Conservation (phyloP, 108 stramenopile genomes). For the Stephanodiscus triporus region DNA sequence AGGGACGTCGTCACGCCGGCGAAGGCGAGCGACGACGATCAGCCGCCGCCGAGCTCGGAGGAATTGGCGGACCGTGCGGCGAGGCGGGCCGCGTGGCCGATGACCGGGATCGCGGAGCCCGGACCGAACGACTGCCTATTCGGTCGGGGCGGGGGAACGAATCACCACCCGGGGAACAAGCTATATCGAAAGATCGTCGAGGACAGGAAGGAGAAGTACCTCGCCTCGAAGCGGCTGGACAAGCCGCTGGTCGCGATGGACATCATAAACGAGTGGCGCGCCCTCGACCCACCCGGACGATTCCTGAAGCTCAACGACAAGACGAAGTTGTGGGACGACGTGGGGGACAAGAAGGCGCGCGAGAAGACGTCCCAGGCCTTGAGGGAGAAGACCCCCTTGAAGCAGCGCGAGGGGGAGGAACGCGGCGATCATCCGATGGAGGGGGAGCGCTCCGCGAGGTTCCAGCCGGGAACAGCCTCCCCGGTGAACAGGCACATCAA, state of each 20-base stretch:
- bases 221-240: constrained; percentile 78
- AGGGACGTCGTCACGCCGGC: background rate
- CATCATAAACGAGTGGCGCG: constrained; percentile 77
- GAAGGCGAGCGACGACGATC: background rate
- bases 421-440: background rate
- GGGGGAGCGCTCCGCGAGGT: constrained; percentile 45
- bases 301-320: constrained; percentile 82
- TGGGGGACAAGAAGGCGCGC: constrained; percentile 85
- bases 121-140: constrained; percentile 83
- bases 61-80: constrained; percentile 5
- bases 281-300: constrained; percentile 76
- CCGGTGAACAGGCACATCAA: constrained; percentile 35
- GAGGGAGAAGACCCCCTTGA: constrained; percentile 79
- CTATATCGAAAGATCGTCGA: constrained; percentile 85
- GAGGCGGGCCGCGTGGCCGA: constrained; percentile 56
- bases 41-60: background rate
- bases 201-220: constrained; percentile 73
- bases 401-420: constrained; percentile 63
- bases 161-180: constrained; percentile 88
- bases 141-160: constrained; percentile 86
- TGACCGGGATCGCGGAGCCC: constrained; percentile 67
- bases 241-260: constrained; percentile 85
- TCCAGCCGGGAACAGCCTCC: constrained; percentile 56
- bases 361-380: constrained; percentile 89
- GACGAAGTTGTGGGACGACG: constrained; percentile 81